Evolutionary conservation across 495 filamentous ascomycete genomes (phyloP), one percentile per base, ranked within the genome.

Genomic region (Pseudevernia furfuracea): DNA sequence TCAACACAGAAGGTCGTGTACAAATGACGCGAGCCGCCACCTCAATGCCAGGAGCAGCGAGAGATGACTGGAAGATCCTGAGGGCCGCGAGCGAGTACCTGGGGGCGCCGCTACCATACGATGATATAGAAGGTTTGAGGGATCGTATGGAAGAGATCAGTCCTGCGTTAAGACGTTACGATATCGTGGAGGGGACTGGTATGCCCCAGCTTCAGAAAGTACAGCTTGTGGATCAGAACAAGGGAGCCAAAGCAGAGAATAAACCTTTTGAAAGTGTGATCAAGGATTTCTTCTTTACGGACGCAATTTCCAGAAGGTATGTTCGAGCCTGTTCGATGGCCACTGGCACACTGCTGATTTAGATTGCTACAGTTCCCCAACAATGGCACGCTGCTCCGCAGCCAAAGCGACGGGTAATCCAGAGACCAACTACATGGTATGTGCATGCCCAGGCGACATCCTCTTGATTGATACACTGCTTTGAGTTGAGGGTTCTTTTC

Each of bases 11-110:
- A 75, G 94, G 94, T 49, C 88, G 94, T 66, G 89, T 91, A 19
- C 94, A 98, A 78, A 87, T 97, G 76, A 92, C 89, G 55, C 86
- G 94, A 66, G 87, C 88, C 25, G 94, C 94, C 4, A 92, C 90
- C 32, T 87, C 85, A 46, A 77, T 94, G 61, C 88, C 90, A 56
- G 94, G 94, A 62, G 94, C 91, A 62, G 85, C 92, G 59, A 84
- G 94, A 68, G 92, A 95, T 67, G 94, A 98, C 75, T 98, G 94
- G 94, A 97, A 97, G 81, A 97, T 98, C 69, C 84, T 98, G 68
- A 90, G 94, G 61, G 94, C 94, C 3, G 81, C 80, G 64, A 90
- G 87, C 74, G 95, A 97, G 76, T 96, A 92, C 77, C 82, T 98
- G n/a, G 90, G 90, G 57, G 84, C 76, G 6, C 86, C 90, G 53